Evolutionary conservation across 2,329 filamentous ascomycete genomes (phyloP), one percentile per base, ranked within the genome.

Genomic region (Ascochyta clinopodiicola): DNA sequence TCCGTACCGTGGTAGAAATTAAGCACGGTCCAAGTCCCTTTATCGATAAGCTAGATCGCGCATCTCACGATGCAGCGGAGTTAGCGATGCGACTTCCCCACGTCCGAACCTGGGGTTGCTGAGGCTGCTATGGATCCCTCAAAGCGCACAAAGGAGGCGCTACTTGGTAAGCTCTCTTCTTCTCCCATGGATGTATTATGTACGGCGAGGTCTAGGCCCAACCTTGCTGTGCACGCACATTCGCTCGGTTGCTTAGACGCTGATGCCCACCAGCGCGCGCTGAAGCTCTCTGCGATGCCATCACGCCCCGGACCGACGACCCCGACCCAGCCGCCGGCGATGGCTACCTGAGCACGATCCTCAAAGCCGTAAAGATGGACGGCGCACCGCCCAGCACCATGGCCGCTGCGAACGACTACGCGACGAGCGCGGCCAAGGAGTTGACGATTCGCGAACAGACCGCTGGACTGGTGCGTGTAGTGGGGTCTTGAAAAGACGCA

Each of bases 401-500:
- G 31, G 52, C 64, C 37, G 56, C 56, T 2, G 79, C 78, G 36
- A 77, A 77, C 32, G 84, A 84, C 63, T 79, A 84, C 57, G 82
- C 81, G 21, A 78, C 80, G 15, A 84, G 83, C 2, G 84, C 85
- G 5, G 79, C 84, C 15, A 82, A 83, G 59, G 81, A 83, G 17
- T 82, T 85, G 56, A 80, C 85, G 56, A 81, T 87, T 29, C 80
- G 84, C 52, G 82, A 85, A 6, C 84, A 87, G 64, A 84, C 82
- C 4, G 80, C 83, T 10, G 82, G 82, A 13, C 70, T 88, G 70
- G 84, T 86, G 70, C 53, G 77, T 63, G 6, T 12, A 15, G 29
- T 29, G 22, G 17, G 19, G 19, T 24, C 21, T 12, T 6, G 13
- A 22, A 17, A 22, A 17, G 36, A 17, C 6, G 36, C 10, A 3